These are phyloP conservation scores for Cylindrodendrum hubeiense DNA, from an alignment of 2,329 filamentous ascomycete species.

Conservation along the genomic window DNA sequence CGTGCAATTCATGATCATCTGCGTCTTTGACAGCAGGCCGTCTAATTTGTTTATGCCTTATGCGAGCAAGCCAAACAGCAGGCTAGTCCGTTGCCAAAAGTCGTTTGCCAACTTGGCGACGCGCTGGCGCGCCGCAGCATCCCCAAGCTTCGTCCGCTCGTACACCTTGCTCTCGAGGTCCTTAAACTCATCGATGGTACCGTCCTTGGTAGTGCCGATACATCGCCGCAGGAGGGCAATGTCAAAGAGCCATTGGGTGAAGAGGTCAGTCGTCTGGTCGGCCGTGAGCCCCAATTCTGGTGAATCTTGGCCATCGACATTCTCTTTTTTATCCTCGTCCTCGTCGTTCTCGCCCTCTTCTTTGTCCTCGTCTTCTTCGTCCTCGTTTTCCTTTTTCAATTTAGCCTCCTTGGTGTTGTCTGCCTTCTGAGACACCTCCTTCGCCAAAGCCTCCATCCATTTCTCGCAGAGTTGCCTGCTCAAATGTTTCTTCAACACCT, in stretches of 20 bases:
- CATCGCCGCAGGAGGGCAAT: conserved; percentile 62
- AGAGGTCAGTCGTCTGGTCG: conserved; percentile 58
- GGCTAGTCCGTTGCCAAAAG: conserved; percentile 85
- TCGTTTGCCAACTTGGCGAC: conserved; percentile 75
- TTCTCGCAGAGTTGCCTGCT: conserved; percentile 60
- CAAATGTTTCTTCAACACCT: conserved; percentile 71
- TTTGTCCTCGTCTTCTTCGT: conserved; percentile 22
- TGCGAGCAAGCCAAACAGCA: conserved; percentile 84
- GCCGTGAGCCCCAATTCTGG: conserved; percentile 11
- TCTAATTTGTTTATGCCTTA: conserved; percentile 40
- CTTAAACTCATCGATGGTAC: conserved; percentile 50
- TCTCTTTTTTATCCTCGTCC: conserved; percentile 21
- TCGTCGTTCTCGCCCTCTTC: conserved; percentile 28
- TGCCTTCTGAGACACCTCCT: conserved; percentile 33
- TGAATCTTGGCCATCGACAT: conserved; percentile 12
- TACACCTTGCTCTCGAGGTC: conserved; percentile 61
- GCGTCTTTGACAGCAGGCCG: neutral
- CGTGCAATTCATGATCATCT: conserved; percentile 9
- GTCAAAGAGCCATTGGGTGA: conserved; percentile 74
- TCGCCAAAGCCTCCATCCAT: conserved; percentile 61
- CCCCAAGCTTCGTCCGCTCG: conserved; percentile 60
- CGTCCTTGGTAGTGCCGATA: conserved; percentile 50
- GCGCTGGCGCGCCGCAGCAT: conserved; percentile 62
- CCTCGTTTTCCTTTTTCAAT: neutral
- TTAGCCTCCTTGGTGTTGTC: conserved; percentile 21